phyloP scores from a whole-genome alignment of 345 rosid genomes.

The Acer saccharum region DNA sequence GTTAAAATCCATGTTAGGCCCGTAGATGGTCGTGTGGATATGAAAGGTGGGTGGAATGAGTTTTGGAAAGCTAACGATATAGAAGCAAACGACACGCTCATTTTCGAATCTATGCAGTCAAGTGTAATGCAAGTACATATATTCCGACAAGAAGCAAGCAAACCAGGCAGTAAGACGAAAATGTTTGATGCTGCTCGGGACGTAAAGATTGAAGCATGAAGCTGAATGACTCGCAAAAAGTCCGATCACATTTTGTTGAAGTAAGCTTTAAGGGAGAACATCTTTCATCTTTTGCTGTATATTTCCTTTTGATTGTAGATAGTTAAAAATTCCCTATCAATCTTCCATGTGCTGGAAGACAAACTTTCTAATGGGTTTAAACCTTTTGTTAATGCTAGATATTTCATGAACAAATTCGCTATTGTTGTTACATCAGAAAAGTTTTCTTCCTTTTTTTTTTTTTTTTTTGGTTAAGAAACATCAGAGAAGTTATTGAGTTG shows the following conservation, averaged over 20 bases:
- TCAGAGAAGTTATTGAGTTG: not conserved
- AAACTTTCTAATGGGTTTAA: too few species aligned
- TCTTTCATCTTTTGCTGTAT: too few species aligned
- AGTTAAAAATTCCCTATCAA: too few species aligned
- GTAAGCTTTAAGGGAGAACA: too few species aligned
- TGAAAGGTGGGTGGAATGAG: not conserved
- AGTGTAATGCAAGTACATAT: conserved; percentile 14
- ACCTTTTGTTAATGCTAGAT: too few species aligned
- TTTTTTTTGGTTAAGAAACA: not conserved
- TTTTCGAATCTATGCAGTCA: conserved; percentile 1
- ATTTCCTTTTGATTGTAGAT: not conserved
- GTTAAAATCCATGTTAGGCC: not conserved
- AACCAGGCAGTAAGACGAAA: not conserved
- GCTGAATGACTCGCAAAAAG: not conserved
- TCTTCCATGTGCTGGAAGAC: too few species aligned
- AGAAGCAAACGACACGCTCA: not conserved
- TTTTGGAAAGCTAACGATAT: not conserved
- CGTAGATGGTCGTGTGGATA: not conserved
- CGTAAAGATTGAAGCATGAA: not conserved
- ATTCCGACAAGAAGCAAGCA: not conserved
- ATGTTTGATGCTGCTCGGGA: not conserved
- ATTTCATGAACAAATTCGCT: not conserved
- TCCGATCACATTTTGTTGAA: too few species aligned
- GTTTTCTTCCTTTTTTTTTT: not conserved
- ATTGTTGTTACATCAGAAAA: not conserved